Base-by-base conservation (phyloP, 129 eudicot genomes). In the Logfia minima region DNA sequence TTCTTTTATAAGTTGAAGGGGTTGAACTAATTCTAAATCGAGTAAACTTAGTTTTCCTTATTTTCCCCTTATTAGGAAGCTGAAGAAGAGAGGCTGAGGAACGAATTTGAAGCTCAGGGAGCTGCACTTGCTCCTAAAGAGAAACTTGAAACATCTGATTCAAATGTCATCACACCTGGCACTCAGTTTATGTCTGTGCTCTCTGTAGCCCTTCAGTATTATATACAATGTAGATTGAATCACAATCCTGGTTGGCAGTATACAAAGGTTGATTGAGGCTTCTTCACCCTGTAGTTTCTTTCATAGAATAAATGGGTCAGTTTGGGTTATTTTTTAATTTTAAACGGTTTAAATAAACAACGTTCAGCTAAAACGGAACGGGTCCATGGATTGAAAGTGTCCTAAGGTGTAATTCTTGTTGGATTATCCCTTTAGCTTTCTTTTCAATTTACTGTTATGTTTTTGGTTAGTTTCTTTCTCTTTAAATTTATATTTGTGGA, bases 131-230 rank as follows among this genome's bases (percentile, higher is more conserved):
- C 82, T 65, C 82, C 89, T 68, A 95, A 87, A 81, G 90, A 89
- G 80, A 89, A 86, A 84, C 84, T 81, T 31, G 97, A 95, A 85
- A 92, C 97, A 82, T 87, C 85, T 71, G 99, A 95, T 84, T 86
- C 90, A 65, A 95, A 95, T 85, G 92, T 95, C 60, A 92, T 95
- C 56, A 95, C 99, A 37, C 99, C 99, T 74, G 99, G 99, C 70
- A 95, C 99, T 39, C 87, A 77, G 63, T 95, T 95, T 80, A 95
- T 95, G 99, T 88, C 93, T 77, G 90, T 89, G 68, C 96, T 95
- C 62, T 95, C 97, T 48, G 87, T 86, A 48, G 94, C 94, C 56
- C 96, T 95, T 83, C 97, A 95, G 86, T 95, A 89, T 77, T 88
- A 75, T 79, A 85, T 88, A 70, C 97, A 89, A 41, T 81, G 80